These are phyloP conservation scores for Astrocystis sublimbata DNA, from an alignment of 495 filamentous ascomycete genomes.

Conservation along the genomic window DNA sequence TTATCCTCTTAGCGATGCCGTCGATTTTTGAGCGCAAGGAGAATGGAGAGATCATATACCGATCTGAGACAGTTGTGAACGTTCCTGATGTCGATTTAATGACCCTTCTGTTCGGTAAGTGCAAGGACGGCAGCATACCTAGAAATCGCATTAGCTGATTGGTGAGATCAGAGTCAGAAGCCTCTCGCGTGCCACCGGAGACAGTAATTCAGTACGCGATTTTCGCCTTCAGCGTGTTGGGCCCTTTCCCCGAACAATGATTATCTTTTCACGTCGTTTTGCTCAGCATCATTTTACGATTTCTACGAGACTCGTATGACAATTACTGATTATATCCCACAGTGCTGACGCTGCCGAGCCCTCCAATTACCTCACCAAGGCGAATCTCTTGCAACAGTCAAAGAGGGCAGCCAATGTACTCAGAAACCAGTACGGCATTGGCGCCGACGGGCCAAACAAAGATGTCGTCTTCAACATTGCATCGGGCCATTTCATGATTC, in stretches of 20 bases:
- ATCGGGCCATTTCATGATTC: constrained; percentile 50
- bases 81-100: constrained; percentile 18
- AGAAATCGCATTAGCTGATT: background rate
- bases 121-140: background rate
- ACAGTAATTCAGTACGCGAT: constrained; percentile 13
- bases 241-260: background rate
- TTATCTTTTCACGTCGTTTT: background rate
- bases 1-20: background rate
- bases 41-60: constrained; percentile 16
- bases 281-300: background rate
- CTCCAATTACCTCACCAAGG: constrained; percentile 48
- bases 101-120: constrained; percentile 16
- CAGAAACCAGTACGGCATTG: constrained; percentile 49
- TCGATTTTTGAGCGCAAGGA: constrained; percentile 5
- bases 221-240: too few species aligned
- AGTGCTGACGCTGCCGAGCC: constrained; percentile 50
- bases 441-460: constrained; percentile 45
- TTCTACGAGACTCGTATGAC: background rate
- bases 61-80: background rate
- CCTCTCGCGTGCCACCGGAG: background rate
- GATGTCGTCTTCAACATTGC: constrained; percentile 54
- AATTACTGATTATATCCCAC: constrained; percentile 41
- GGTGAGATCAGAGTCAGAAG: constrained; percentile 16
- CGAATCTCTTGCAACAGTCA: constrained; percentile 42
- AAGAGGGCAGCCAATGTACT: constrained; percentile 49